These are phyloP conservation scores for Globisporangium nagaii DNA, from an alignment of 352 stramenopile genomes.

Conservation along the genomic window DNA sequence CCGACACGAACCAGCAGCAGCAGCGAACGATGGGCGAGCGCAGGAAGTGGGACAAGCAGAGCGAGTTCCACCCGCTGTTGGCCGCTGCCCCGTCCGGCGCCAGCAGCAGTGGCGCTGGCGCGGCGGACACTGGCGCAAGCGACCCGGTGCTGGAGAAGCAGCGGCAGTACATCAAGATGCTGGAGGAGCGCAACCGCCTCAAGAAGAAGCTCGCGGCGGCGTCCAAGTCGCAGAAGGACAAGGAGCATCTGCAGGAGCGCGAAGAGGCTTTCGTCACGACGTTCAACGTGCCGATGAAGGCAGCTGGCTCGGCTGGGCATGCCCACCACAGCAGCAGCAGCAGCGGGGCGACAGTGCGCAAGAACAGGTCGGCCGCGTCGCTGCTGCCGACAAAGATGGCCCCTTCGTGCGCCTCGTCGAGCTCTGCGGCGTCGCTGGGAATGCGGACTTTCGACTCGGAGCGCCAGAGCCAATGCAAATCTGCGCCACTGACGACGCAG, in stretches of 20 bases:
- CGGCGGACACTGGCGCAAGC: not conserved
- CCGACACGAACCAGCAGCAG: not conserved
- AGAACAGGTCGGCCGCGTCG: constrained; percentile 37
- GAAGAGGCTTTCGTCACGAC: constrained; percentile 77
- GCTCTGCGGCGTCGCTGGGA: not conserved
- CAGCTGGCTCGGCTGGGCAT: not conserved
- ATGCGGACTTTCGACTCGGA: constrained; percentile 6
- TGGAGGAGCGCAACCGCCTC: constrained; percentile 78
- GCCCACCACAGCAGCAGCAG: not conserved
- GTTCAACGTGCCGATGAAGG: constrained; percentile 59
- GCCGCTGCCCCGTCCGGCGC: not conserved
- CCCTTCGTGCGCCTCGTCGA: not conserved
- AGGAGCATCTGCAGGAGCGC: constrained; percentile 44
- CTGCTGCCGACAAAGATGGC: constrained; percentile 32
- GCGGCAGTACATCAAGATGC: constrained; percentile 77
- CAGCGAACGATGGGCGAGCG: constrained; percentile 25
- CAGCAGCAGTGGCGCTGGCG: not conserved
- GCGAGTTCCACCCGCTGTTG: constrained; percentile 14
- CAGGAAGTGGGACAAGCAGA: constrained; percentile 46
- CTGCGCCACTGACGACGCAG: constrained; percentile 40
- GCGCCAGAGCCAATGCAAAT: constrained; percentile 22
- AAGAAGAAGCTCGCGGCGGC: constrained; percentile 69
- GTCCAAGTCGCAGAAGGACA: constrained; percentile 46
- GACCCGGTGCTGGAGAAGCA: constrained; percentile 74
- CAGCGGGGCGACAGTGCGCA: constrained; percentile 15